Base-by-base conservation (phyloP, 140 eudicot genomes). In the Ambrosia hybrid region DNA sequence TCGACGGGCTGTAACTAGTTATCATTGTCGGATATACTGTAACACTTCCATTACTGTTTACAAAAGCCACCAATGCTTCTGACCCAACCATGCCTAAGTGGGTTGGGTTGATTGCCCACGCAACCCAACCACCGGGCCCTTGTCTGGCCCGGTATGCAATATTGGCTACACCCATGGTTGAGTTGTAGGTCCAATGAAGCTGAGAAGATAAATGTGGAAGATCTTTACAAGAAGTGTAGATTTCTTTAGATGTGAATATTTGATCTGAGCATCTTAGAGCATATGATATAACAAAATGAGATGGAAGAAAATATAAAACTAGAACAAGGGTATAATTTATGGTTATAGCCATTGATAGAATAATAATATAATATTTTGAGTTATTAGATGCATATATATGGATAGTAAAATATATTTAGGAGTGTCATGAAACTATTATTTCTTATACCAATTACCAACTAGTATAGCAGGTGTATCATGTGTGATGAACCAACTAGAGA, bases 61-160 rank as follows among this genome's bases (percentile, higher is more conserved):
- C 86, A 56, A 82, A 84, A 61, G 93, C 93, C 67, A 89, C 85
- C 0, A 89, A 53, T 56, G 93, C 96, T 71, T 89, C 88, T 21
- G 90, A 84, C 75, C 96, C 96, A 71, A 84, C 82, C 92, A 89
- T 86, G 66, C 93, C 88, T 33, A 60, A 60, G 4, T 81, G 71
- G 13, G 79, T 69, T 2, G 91, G 89, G 71, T 87, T 89, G 33
- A 87, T 76, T 48, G 82, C 96, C 93, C 96, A 89, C 1, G 94
- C 85, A 16, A 84, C 72, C 91, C 94, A 87, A 26, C 91, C 96
- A 12, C 9, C 46, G 0, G 81, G 45, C 9, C 51, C 75, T 77
- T 82, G 88, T 36, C 30, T 10, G 11, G 92, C 96, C 57, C 90
- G 74, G 71, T 89, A 89, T 5, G 92, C 96, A 3, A 89, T 80